Evolutionary conservation across 2,329 filamentous ascomycete genomes (phyloP).

Genomic region (Trichoderma koningiopsis): DNA sequence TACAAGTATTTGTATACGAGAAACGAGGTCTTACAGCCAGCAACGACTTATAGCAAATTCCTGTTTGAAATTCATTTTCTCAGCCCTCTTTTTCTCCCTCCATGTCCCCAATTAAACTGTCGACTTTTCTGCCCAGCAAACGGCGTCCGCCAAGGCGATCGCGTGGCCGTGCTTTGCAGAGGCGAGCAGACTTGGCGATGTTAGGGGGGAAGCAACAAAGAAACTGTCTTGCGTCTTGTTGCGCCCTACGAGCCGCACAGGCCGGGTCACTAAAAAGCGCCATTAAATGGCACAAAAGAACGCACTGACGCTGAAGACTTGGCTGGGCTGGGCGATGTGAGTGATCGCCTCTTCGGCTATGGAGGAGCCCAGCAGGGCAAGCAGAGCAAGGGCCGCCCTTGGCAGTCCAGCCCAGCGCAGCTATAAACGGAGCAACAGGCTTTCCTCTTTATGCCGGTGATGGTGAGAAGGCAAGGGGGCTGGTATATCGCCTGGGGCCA

Average conservation of each 20-base stretch:
- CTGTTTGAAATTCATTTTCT: too few species aligned
- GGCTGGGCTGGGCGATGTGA: too few species aligned
- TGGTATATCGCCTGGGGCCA: not conserved
- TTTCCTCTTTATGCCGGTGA: not conserved
- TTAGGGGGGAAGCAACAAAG: not conserved
- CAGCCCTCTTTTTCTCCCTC: not conserved
- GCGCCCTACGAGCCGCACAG: not conserved
- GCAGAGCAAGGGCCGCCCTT: not conserved
- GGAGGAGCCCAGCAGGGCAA: not conserved
- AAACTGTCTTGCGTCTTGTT: not conserved
- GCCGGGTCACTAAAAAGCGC: slow-evolving; percentile 1
- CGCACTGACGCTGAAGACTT: not conserved
- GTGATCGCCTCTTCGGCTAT: not conserved
- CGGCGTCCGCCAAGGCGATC: slow-evolving; percentile 11
- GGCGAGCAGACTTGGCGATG: slow-evolving; percentile 21
- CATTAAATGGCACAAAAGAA: not conserved
- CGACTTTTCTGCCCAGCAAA: not conserved
- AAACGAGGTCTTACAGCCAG: not conserved
- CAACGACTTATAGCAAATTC: not conserved
- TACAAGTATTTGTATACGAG: too few species aligned
- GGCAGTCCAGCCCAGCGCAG: not conserved
- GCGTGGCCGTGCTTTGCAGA: not conserved
- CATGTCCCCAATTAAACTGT: not conserved
- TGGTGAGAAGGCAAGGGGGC: not conserved
- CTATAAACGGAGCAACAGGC: not conserved